These are phyloP conservation scores for Quercus alba DNA, from an alignment of 306 rosid species.

Conservation along the genomic window DNA sequence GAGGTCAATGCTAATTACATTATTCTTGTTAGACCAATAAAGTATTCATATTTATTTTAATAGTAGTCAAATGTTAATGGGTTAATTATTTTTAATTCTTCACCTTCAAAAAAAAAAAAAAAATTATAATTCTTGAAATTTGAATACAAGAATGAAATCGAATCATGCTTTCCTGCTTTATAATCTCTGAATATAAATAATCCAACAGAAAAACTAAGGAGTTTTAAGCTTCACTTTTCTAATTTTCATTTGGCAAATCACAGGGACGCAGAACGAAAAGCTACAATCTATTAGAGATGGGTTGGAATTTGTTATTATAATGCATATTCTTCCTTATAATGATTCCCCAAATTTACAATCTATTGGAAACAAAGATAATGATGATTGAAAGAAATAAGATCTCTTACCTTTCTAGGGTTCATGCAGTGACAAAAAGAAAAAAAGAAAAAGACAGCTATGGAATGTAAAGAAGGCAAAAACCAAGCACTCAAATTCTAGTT, in stretches of 20 bases:
- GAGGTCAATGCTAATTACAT: background rate
- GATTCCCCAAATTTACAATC: slow-evolving; percentile 9
- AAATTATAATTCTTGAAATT: background rate
- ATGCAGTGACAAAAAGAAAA: slow-evolving; percentile 20
- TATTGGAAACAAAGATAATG: slow-evolving; percentile 29
- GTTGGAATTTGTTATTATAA: slow-evolving; percentile 16
- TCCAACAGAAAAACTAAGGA: background rate
- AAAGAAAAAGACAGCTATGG: background rate
- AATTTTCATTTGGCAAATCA: background rate
- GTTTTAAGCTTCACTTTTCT: too few species aligned
- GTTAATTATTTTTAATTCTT: background rate
- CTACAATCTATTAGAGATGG: slow-evolving; percentile 10
- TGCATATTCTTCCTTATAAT: slow-evolving; percentile 13
- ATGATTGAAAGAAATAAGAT: slow-evolving; percentile 28
- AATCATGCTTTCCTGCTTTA: background rate
- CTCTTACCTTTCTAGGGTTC: slow-evolving; percentile 40
- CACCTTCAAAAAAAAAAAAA: too few species aligned
- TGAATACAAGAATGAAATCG: background rate
- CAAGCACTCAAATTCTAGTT: background rate
- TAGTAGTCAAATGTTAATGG: background rate
- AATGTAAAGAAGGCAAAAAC: slow-evolving; percentile 20
- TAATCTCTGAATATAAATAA: background rate
- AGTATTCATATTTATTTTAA: too few species aligned
- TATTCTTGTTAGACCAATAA: too few species aligned
- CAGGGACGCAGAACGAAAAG: background rate